Evolutionary conservation across 495 filamentous ascomycete species (phyloP), one percentile per base, ranked within the genome.

Genomic region (Hypoxylon fragiforme): DNA sequence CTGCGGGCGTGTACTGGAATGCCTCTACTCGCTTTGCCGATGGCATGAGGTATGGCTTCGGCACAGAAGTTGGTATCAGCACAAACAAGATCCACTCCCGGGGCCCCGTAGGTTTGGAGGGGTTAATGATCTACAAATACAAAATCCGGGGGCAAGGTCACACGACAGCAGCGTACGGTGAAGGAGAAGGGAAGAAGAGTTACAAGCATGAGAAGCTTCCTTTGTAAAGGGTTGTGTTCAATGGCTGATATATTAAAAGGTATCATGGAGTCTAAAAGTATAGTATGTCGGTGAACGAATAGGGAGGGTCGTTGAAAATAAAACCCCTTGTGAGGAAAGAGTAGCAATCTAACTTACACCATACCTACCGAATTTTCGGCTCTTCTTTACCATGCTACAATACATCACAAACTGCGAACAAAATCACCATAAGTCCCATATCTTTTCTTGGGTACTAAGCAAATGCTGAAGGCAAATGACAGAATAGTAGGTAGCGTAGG

Each of bases 21-120:
- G 88, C 91, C 13, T 95, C 90, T 13, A 94, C 90, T 8, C 80
- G 94, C 15, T 94, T 99, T 71, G 91, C 92, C 3, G 94, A 99
- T 65, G 94, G 94, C 2, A 96, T 95, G 86, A 80, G 94, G 21
- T 99, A 90, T 70, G 94, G 94, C 2, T 97, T 99, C 73, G 94
- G 94, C 24, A 97, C 94, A 0, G 94, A 99, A 70, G 94, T 98
- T 1, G 94, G 94, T 31, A 96, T 98, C 68, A 95, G 89, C 71
- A 98, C 94, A 36, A 98, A 97, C 73, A 98, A 97, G 73, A 96
- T 98, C 44, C 94, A 98, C 64, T 87, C 90, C 6, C 78, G 94
- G 30, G 94, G 94, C 1, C 94, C 94, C 0, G 94, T 98, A 9
- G 94, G 94, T 12, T 72, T 98, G 36, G 92, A 97, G 66, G 94